phyloP scores from a whole-genome alignment of 2,329 filamentous ascomycete species.

The Aureobasidium leucospermi region DNA sequence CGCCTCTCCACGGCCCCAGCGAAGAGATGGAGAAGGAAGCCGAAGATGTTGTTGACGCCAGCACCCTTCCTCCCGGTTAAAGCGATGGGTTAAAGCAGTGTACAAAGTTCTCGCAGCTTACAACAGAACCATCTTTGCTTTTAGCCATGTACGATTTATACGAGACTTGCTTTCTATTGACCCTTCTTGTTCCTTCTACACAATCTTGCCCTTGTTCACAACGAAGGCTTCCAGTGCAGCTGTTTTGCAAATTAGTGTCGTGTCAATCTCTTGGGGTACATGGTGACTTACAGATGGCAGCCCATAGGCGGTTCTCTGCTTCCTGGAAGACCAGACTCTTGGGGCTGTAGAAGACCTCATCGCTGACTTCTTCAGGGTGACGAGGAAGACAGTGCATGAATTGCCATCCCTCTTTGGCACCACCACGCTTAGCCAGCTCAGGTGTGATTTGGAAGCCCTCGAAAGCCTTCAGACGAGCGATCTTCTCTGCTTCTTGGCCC shows the following conservation, averaged over 20 bases:
- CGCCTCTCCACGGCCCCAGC: slow-evolving; percentile 68
- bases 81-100: slow-evolving; percentile 49
- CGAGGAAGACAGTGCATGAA: slow-evolving; percentile 98
- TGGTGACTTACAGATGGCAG: slow-evolving; percentile 60
- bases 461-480: slow-evolving; percentile 73
- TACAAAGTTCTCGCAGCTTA: slow-evolving; percentile 9
- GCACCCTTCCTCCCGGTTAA: slow-evolving; percentile 86
- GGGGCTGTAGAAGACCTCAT: slow-evolving; percentile 87
- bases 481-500: slow-evolving; percentile 85
- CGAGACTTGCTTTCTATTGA: slow-evolving; percentile 7
- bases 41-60: slow-evolving; percentile 89
- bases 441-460: slow-evolving; percentile 85
- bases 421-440: slow-evolving; percentile 73
- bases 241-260: slow-evolving; percentile 24
- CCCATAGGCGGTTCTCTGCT: slow-evolving; percentile 90
- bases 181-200: slow-evolving; percentile 2
- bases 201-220: slow-evolving; percentile 82
- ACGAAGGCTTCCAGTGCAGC: slow-evolving; percentile 82
- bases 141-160: slow-evolving; percentile 8
- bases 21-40: slow-evolving; percentile 73
- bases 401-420: slow-evolving; percentile 83
- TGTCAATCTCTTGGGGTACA: neutral
- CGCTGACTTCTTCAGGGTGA: slow-evolving; percentile 84
- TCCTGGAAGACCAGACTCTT: slow-evolving; percentile 86
- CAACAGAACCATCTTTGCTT: neutral